Evolutionary conservation across 306 rosid genomes (phyloP), one percentile per base, ranked within the genome.

Genomic region (Cucurbita pepo): DNA sequence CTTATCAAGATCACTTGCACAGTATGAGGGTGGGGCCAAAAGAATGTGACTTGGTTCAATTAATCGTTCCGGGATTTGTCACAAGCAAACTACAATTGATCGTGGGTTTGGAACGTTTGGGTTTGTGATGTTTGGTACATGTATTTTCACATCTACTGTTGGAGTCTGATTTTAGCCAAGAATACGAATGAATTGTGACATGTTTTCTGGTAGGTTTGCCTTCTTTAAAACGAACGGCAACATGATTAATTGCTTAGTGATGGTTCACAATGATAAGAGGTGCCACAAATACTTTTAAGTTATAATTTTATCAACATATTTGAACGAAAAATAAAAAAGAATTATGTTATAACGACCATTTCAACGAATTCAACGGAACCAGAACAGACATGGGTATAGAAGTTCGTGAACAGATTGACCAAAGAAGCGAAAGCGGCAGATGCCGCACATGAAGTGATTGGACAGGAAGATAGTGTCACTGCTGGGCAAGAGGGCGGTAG

Each of bases 381-480:
- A 22, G 25, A 22, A 22, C 25, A 22, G 25, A 22, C 25, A 22
- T 22, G 25, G 25, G 25, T 22, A 22, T 22, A 22, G 25, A 22
- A 22, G 25, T 22, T 22, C 25, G 25, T 22, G 25, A 0, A 22
- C 25, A 0, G 25, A 1, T 22, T 22, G 25, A 22, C 25, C 25
- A 22, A 22, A 22, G 25, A 22, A 22, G 25, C 1, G 25, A 1
- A 22, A 22, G 25, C 25, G 25, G 1, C 25, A 22, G 25, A 22
- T 1, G 25, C 25, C 25, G 25, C 1, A 22, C 25, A 0, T 22
- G 34, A 86, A 83, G 55, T 86, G 97, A 96, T 81, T 95, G 18
- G 99, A 95, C 44, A 82, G 82, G 43, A 89, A 91, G 52, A 74
- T 95, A 3, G 88, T 93, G 3, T 84, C 91, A 34, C 50, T 95